Evolutionary conservation across 768 basidiomycete genomes (phyloP), one percentile per base, ranked within the genome.

Genomic region (Crepidotus variabilis): DNA sequence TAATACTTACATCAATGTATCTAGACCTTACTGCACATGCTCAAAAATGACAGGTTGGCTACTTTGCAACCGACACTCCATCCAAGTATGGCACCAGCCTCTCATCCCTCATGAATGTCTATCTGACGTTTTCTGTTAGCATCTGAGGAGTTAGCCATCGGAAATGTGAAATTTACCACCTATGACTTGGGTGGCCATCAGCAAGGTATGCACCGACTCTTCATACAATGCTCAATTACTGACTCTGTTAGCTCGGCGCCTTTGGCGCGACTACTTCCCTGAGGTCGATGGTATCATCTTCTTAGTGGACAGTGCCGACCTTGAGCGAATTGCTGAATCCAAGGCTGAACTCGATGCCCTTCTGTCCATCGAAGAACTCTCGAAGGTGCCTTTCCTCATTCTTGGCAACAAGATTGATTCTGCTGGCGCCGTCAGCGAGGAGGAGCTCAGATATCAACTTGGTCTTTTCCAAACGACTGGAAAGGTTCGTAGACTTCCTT

Each of bases 351-450:
- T 99, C 48, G 96, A 98, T 69, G 90, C 94, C 6, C 85, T 99
- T 60, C 85, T 99, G 57, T 88, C 90, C 28, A 98, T 98, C 61
- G 97, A 98, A 73, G 89, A 95, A 67, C 87, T 98, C 59, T 77
- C 87, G 60, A 96, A 93, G 72, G 96, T 99, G 33, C 97, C 97
- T 47, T 98, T 99, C 90, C 85, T 99, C 55, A 84, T 99, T 57
- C 87, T 98, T 49, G 97, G 97, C 46, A 99, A 99, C 83, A 98
- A 99, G 85, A 99, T 99, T 66, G 97, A 98, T 67, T 95, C 95
- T n/a, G 85, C 89, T 5, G 94, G 94, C 36, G 97, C 97, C 36
- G 95, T 99, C 60, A 92, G 90, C 59, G 97, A 99, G 74, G 96
- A 99, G 68, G 94, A 99, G 71, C 78, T 99, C 61, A 88, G 97